These are phyloP conservation scores for Agaricus sinodeliciosus DNA, from an alignment of 768 basidiomycete genomes.

Conservation along the genomic window DNA sequence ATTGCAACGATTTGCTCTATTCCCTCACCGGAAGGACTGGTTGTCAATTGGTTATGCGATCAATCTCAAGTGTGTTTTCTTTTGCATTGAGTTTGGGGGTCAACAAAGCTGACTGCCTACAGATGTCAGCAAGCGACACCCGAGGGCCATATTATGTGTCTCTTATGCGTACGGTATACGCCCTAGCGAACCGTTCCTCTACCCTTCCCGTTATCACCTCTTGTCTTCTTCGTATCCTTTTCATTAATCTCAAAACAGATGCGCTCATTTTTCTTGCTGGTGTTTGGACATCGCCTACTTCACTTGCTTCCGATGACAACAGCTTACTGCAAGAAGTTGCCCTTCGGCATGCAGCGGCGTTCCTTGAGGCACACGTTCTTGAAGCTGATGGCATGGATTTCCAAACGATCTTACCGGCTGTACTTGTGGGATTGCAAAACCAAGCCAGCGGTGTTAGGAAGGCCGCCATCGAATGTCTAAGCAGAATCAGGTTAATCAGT, in stretches of 20 bases:
- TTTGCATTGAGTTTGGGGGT: not conserved
- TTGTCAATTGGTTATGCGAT: slow-evolving; percentile 48
- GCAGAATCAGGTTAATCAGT: slow-evolving; percentile 33
- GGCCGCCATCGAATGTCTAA: slow-evolving; percentile 52
- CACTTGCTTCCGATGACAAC: slow-evolving; percentile 15
- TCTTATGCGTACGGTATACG: slow-evolving; percentile 64
- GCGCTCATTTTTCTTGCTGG: slow-evolving; percentile 78
- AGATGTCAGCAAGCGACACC: slow-evolving; percentile 10
- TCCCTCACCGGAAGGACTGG: slow-evolving; percentile 31
- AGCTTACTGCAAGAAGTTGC: slow-evolving; percentile 40
- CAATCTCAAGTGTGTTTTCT: slow-evolving; percentile 24
- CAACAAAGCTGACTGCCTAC: not conserved
- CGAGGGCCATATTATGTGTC: slow-evolving; percentile 39
- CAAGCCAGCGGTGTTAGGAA: slow-evolving; percentile 33
- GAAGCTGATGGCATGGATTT: slow-evolving; percentile 61
- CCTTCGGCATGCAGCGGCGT: slow-evolving; percentile 71
- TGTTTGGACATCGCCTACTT: slow-evolving; percentile 38
- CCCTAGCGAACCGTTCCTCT: slow-evolving; percentile 51
- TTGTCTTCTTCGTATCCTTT: slow-evolving; percentile 54
- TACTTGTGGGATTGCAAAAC: slow-evolving; percentile 57
- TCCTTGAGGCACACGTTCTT: slow-evolving; percentile 64
- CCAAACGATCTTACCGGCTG: slow-evolving; percentile 67
- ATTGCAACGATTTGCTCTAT: slow-evolving; percentile 46
- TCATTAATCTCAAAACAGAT: slow-evolving; percentile 62
- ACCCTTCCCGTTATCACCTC: slow-evolving; percentile 44